Conservation (phyloP, 2,329 filamentous ascomycete genomes). For the Talaromyces sp. region DNA sequence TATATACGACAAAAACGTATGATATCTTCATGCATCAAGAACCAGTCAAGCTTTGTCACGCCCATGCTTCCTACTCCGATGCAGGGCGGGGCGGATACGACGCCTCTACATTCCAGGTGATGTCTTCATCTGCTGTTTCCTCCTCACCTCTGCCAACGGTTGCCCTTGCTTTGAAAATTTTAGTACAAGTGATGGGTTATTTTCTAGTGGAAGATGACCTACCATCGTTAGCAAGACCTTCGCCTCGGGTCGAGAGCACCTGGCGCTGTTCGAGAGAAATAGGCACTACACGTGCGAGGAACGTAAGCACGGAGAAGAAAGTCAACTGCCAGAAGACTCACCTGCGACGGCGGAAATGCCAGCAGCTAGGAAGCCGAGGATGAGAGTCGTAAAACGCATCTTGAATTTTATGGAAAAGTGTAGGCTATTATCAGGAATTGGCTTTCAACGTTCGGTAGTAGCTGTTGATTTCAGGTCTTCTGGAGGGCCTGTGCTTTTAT, state of each 20-base stretch:
- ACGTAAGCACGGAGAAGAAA: neutral
- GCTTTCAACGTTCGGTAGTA: neutral
- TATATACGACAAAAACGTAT: neutral
- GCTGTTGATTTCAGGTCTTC: neutral
- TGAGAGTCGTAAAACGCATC: neutral
- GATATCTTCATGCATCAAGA: neutral
- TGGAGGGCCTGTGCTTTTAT: neutral
- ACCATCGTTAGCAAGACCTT: neutral
- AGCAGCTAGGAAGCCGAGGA: neutral
- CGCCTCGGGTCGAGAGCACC: neutral
- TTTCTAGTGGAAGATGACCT: neutral
- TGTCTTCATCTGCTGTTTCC: neutral
- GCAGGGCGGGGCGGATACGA: neutral
- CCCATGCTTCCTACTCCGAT: neutral
- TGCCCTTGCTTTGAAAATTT: neutral
- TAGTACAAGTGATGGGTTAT: neutral
- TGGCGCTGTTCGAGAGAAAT: neutral
- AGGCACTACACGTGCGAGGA: neutral
- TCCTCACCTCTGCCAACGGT: neutral
- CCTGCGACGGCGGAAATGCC: neutral
- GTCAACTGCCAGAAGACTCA: neutral
- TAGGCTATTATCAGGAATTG: neutral
- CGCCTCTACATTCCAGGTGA: slow-evolving; percentile 1
- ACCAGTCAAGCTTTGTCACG: neutral
- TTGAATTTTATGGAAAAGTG: neutral